Evolutionary conservation across 139 green algal species (phyloP), one percentile per base, ranked within the genome.

Genomic region (Ulvella scutata): DNA sequence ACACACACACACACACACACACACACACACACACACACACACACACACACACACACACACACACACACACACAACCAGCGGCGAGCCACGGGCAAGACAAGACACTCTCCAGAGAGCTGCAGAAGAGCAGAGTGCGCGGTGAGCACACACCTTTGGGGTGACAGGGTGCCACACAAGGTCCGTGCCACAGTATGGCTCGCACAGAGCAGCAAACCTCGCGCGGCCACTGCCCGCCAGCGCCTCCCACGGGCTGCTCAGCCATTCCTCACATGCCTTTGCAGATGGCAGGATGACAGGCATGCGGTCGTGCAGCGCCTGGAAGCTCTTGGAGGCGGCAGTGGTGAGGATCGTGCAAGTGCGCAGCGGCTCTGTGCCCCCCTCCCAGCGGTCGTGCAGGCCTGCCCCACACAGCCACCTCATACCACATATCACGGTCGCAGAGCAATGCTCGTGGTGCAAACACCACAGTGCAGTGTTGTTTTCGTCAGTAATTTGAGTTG

Each of bases 291-390:
- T 62, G 23, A 89, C 88, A 0, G 90, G 90, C 90, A 93, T 93
- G 40, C 90, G 82, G 85, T 92, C 83, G 76, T 96, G 90, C 75
- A 96, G 84, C 88, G 88, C 93, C 10, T 74, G 26, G 60, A 93
- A 73, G 10, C 72, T 37, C 34, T 80, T 62, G 43, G 75, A 80
- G 62, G 76, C 79, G 72, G 90, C 86, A 37, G 81, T 90, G 21
- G 90, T 94, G 21, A 95, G 51, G 37, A 96, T 92, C n/a, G 90
- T 91, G 79, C 77, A 88, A 10, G 82, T 90, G 72, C 75, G 61
- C 62, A 92, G 38, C 20, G 78, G 74, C 0, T 62, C 77, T 3
- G 43, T 67, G 20, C 4, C 34, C 20, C 38, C 43, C 74, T 61
- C 38, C 51, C 51, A 67, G 7, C 20, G 31, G 17, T 67, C 51